phyloP scores from a whole-genome alignment of 164 flowering plant species.

The Magnolia officinalis region DNA sequence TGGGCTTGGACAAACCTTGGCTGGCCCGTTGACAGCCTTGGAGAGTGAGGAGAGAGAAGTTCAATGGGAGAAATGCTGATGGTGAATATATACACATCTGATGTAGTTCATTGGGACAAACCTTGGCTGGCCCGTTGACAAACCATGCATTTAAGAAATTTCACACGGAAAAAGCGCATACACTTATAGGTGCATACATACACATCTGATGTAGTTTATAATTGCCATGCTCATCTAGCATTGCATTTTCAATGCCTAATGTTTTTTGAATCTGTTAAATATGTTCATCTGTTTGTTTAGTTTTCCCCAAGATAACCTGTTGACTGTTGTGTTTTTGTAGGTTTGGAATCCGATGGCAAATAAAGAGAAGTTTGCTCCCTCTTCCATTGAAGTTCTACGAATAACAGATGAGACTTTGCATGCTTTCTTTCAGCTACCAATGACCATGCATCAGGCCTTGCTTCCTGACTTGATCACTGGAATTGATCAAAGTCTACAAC shows the following conservation, averaged over 20 bases:
- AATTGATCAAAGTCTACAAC: conserved; percentile 78
- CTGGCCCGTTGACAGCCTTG: too few relatives aligned
- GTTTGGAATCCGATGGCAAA: conserved; percentile 76
- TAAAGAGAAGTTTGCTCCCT: conserved; percentile 74
- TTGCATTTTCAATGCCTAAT: not conserved
- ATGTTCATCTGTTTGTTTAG: not conserved
- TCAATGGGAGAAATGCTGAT: too few relatives aligned
- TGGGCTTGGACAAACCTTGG: too few relatives aligned
- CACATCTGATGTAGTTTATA: too few relatives aligned
- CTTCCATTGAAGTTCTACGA: conserved; percentile 70
- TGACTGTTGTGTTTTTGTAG: conserved; percentile 27
- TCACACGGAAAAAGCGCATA: too few relatives aligned
- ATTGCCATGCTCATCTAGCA: not conserved
- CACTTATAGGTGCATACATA: too few relatives aligned
- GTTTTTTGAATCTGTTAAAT: not conserved
- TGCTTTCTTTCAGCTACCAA: conserved; percentile 86
- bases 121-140: too few relatives aligned
- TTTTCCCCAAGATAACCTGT: not conserved
- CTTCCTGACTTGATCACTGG: conserved; percentile 85
- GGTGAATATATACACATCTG: too few relatives aligned
- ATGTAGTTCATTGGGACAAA: too few relatives aligned
- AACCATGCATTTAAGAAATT: too few relatives aligned
- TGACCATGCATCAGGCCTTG: conserved; percentile 78
- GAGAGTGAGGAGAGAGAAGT: too few relatives aligned
- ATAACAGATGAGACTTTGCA: conserved; percentile 78